These are phyloP conservation scores for Coffea eugenioides DNA, from an alignment of 257 asterid genomes.

Conservation along the genomic window DNA sequence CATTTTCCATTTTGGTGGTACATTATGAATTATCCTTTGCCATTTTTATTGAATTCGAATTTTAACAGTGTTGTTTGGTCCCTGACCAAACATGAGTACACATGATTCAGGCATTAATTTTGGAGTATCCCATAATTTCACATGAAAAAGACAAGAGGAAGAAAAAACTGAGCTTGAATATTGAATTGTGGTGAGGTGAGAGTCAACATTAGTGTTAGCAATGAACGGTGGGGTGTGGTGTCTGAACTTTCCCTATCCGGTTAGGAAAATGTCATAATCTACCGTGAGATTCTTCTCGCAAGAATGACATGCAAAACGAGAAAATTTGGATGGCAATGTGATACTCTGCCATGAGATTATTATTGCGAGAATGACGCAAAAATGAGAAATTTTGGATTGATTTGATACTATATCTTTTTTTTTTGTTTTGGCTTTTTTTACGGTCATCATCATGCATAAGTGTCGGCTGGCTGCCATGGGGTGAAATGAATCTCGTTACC, in stretches of 20 bases:
- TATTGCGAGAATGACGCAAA: too few relatives aligned
- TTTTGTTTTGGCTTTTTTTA: neutral
- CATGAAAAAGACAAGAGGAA: neutral
- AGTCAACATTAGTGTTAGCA: neutral
- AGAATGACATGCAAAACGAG: neutral
- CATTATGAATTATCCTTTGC: neutral
- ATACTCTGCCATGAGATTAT: neutral
- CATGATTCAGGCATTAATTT: neutral
- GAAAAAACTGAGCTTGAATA: neutral
- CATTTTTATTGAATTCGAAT: too few relatives aligned
- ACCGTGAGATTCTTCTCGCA: neutral
- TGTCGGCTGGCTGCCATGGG: neutral
- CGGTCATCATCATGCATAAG: neutral
- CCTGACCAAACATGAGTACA: neutral
- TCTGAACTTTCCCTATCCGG: neutral
- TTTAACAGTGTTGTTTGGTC: neutral
- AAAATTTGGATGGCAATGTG: neutral
- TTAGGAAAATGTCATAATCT: slow-evolving; percentile 7
- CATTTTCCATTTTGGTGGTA: neutral
- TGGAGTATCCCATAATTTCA: too few relatives aligned
- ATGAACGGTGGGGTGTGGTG: neutral
- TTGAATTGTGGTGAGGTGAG: neutral
- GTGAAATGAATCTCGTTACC: neutral
- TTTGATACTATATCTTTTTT: neutral
- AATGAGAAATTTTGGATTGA: too few relatives aligned